Evolutionary conservation across 805 yeast genomes (phyloP).

Genomic region (Limtongia smithiae): DNA sequence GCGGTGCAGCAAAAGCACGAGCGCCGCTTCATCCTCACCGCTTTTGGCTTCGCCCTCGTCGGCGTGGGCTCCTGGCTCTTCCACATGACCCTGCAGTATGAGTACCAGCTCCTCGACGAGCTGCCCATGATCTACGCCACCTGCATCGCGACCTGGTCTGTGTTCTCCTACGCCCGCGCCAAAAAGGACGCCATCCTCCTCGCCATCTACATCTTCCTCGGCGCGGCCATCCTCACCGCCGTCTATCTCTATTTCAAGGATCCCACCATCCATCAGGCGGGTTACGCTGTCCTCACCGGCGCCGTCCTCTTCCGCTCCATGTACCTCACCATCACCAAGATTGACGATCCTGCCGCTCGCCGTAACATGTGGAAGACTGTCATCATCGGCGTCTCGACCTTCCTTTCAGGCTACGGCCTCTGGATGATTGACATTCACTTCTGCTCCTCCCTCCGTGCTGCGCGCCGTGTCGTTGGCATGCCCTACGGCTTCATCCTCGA

Average conservation of each 20-base stretch:
- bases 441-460: conserved; percentile 55
- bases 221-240: conserved; percentile 61
- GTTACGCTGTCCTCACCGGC: conserved; percentile 76
- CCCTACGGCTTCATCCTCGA: conserved; percentile 85
- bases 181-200: conserved; percentile 42
- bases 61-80: conserved; percentile 94
- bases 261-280: conserved; percentile 86
- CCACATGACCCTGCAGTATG: conserved; percentile 91
- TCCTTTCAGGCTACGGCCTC: conserved; percentile 69
- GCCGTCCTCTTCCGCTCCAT: conserved; percentile 62
- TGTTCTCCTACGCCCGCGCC: conserved; percentile 57
- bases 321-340: conserved; percentile 49
- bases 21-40: conserved; percentile 62
- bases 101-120: conserved; percentile 89
- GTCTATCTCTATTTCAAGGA: conserved; percentile 69
- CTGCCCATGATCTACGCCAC: conserved; percentile 98
- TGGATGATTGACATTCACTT: conserved; percentile 89
- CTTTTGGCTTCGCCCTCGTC: conserved; percentile 78
- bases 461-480: conserved; percentile 66
- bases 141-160: conserved; percentile 87
- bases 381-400: conserved; percentile 56
- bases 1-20: conserved; percentile 63
- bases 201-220: conserved; percentile 48
- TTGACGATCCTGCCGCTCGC: conserved; percentile 48
- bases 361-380: conserved; percentile 54